These are phyloP conservation scores for Talaromyces albobiverticillius DNA, from an alignment of 2,329 filamentous ascomycete species.

Conservation along the genomic window DNA sequence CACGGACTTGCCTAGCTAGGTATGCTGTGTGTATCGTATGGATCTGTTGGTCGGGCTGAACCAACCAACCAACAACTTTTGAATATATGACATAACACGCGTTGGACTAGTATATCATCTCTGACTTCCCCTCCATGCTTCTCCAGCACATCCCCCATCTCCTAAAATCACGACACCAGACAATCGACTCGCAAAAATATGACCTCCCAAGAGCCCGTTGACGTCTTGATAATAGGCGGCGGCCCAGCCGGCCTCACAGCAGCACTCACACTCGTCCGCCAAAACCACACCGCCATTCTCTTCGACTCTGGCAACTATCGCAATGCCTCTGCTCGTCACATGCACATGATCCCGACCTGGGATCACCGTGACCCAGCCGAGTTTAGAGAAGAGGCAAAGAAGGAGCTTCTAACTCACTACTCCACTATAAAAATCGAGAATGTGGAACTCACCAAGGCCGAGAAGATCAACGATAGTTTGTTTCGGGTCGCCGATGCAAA, in stretches of 20 bases:
- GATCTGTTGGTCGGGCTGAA: too few species aligned
- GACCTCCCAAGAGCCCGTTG: too few species aligned
- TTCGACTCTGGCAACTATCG: conserved; percentile 44
- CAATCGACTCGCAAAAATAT: too few species aligned
- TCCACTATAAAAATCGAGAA: conserved; percentile 3
- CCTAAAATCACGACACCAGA: too few species aligned
- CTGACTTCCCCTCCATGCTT: too few species aligned
- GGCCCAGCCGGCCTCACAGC: conserved; percentile 45
- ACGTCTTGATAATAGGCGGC: conserved; percentile 42
- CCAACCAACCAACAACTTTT: too few species aligned
- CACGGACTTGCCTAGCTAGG: too few species aligned
- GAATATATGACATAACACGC: too few species aligned
- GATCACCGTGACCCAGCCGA: conserved; percentile 31
- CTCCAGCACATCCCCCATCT: too few species aligned
- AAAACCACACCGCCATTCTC: conserved; percentile 38
- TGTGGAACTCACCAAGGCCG: conserved; percentile 17
- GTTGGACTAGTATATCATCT: too few species aligned
- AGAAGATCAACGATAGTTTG: conserved; percentile 18
- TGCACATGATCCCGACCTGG: conserved; percentile 44
- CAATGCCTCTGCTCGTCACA: conserved; percentile 40
- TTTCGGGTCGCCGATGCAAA: conserved; percentile 41
- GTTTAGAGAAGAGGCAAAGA: conserved; percentile 16
- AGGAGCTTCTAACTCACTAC: neutral
- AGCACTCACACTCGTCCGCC: conserved; percentile 37
- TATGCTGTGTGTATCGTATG: too few species aligned